Evolutionary conservation across 2,329 filamentous ascomycete genomes (phyloP).

Genomic region (Leptosphaerulina australis): DNA sequence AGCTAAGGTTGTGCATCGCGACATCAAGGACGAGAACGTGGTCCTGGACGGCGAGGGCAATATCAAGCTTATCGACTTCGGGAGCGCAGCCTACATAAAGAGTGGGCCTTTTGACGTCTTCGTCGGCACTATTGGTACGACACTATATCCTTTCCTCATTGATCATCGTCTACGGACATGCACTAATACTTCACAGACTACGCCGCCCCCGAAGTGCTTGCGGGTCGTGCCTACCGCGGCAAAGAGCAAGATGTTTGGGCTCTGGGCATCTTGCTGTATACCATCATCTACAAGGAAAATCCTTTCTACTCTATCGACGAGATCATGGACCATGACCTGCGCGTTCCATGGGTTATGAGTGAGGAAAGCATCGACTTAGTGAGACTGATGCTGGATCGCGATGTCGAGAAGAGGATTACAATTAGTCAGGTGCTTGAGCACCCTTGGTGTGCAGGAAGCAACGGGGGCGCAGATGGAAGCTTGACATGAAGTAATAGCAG

Average conservation of each 20-base stretch:
- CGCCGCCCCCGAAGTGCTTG: conserved; percentile 95
- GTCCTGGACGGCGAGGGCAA: conserved; percentile 92
- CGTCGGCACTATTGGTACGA: conserved; percentile 93
- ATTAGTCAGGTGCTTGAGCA: conserved; percentile 89
- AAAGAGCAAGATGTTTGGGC: conserved; percentile 99
- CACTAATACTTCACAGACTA: conserved; percentile 70
- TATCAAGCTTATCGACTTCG: conserved; percentile 98
- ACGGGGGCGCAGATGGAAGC: conserved; percentile 5
- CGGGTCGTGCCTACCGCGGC: conserved; percentile 87
- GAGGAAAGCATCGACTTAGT: conserved; percentile 93
- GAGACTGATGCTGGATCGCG: conserved; percentile 87
- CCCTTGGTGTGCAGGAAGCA: conserved; percentile 68
- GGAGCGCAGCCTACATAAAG: conserved; percentile 97
- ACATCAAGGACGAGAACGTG: conserved; percentile 99
- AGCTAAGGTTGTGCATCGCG: conserved; percentile 90
- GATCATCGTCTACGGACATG: no score
- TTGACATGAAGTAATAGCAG: not conserved
- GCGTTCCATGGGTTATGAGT: conserved; percentile 86
- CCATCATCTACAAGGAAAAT: conserved; percentile 99
- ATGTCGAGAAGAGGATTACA: conserved; percentile 80
- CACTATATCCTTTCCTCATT: not conserved
- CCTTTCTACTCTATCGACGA: conserved; percentile 99
- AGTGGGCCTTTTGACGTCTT: conserved; percentile 98
- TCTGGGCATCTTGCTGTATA: conserved; percentile 94
- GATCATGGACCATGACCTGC: conserved; percentile 95